A percentile compares a stretch with the other conserved stretches of the same genome.
These are phyloP conservation scores for Ceriops tagal DNA, from an alignment of 345 rosid genomes.

Conservation along the genomic window DNA sequence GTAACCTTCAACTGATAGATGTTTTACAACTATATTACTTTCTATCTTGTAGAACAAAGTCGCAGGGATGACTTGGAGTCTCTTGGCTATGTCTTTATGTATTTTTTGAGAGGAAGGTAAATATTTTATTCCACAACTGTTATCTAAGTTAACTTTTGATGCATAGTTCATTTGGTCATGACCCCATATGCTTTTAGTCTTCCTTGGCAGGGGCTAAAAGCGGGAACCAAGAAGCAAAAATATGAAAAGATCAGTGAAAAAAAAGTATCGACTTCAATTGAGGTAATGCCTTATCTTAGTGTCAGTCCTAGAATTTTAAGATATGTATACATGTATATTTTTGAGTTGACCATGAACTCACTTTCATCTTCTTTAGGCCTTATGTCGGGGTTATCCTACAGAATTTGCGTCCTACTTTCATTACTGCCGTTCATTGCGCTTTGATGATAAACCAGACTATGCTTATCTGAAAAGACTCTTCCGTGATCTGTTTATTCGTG, in stretches of 20 bases:
- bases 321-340: not conserved
- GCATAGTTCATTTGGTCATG: constrained; percentile 18
- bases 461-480: constrained; percentile 83
- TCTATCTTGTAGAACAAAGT: constrained; percentile 63
- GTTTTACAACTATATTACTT: not conserved
- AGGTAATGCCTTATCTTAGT: constrained; percentile 41
- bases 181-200: constrained; percentile 44
- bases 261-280: constrained; percentile 81
- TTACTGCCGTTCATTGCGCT: constrained; percentile 81
- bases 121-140: constrained; percentile 12
- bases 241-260: constrained; percentile 88
- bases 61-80: constrained; percentile 97
- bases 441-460: constrained; percentile 89
- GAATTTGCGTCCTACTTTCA: constrained; percentile 92
- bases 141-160: not conserved
- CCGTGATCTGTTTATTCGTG: constrained; percentile 87
- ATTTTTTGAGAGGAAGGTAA: constrained; percentile 85
- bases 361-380: constrained; percentile 40
- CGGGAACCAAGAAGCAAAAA: constrained; percentile 90
- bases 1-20: not conserved
- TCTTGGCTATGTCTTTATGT: constrained; percentile 91
- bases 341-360: constrained; percentile 17
- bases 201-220: constrained; percentile 96
- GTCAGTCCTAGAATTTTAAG: constrained; percentile 9
- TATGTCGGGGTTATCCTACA: constrained; percentile 84